These are phyloP conservation scores for Trametes hirsuta DNA, from an alignment of 1,284 basidiomycete genomes.

Conservation along the genomic window DNA sequence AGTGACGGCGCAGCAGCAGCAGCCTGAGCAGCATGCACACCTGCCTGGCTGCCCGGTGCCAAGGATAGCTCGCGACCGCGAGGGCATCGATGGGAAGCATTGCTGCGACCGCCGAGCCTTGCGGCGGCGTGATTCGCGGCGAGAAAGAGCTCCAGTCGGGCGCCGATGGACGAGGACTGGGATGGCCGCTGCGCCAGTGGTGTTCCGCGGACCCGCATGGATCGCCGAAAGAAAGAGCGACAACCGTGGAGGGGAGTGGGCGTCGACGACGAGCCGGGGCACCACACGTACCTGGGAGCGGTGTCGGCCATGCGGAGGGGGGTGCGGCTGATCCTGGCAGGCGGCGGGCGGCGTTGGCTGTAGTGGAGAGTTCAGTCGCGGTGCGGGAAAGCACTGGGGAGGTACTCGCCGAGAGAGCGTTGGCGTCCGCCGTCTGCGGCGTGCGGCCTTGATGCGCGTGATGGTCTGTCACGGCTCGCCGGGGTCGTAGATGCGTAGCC, in stretches of 20 bases:
- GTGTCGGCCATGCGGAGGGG: not conserved
- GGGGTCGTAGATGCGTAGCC: too few relatives aligned
- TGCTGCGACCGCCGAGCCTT: too few relatives aligned
- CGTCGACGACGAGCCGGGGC: not conserved
- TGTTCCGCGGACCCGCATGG: not conserved
- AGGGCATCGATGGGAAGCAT: too few relatives aligned
- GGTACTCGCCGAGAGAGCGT: constrained; percentile 1
- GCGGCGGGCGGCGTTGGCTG: not conserved
- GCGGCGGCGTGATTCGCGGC: too few relatives aligned
- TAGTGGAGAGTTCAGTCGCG: not conserved
- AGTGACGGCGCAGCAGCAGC: too few relatives aligned
- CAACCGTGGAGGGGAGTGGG: not conserved
- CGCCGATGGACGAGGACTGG: not conserved
- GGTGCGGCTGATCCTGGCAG: not conserved
- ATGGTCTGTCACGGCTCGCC: not conserved
- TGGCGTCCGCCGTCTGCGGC: not conserved
- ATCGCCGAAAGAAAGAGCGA: not conserved
- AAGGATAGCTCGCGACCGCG: too few relatives aligned
- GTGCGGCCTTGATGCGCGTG: not conserved
- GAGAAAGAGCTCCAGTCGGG: too few relatives aligned
- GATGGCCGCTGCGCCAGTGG: not conserved
- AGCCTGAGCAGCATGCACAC: too few relatives aligned
- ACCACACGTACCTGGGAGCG: not conserved
- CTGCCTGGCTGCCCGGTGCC: too few relatives aligned
- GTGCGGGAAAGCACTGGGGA: not conserved